Base-by-base conservation (phyloP, 345 rosid species). In the Angophora floribunda region DNA sequence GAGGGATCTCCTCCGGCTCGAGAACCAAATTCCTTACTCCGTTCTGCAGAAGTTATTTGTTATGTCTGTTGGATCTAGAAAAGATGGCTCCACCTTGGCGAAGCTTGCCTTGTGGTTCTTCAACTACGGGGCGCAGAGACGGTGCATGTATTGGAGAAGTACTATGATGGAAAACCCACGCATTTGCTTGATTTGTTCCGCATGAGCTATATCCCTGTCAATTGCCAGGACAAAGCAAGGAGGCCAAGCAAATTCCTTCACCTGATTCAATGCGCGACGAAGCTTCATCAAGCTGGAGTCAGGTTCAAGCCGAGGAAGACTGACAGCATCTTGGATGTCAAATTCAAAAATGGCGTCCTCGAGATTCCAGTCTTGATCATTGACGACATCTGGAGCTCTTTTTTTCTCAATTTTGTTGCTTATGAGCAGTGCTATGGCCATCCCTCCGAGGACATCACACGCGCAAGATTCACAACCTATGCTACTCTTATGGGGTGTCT, bases 131-230 rank as follows among this genome's bases (percentile, higher is more conserved):
- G 89, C 93, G 86, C 92, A 91, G 61, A 89, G 96, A 67, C 93
- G 22, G 92, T 89, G 3, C 82, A 88, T 47, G 89, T 91, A 16
- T 88, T 95, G 21, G 86, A 90, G 3, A 92, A 63, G 32, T 85
- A 89, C 89, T 52, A 82, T 15, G 53, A 91, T 51, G 89, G 90
- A 51, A 47, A 30, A 51, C 93, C 92, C 11, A 93, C 87, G 75
- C 99, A 97, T 89, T 92, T 97, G 63, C 98, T 97, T 1, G 98
- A 97, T 90, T 90, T 96, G 80, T 90, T 97, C 61, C 92, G 97
- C 9, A 86, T 88, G 65, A 94, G 95, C 86, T 90, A 88, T 87
- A 91, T 93, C 47, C 94, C 95, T n/a, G n/a, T n/a, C n/a, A 36
- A 36, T 36, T 26, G 26, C 28, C 88, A 80, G 41, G 86, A 4